These are phyloP conservation scores for Piromyces finnis DNA, from an alignment of 192 early-diverging fungal species.

Conservation along the genomic window DNA sequence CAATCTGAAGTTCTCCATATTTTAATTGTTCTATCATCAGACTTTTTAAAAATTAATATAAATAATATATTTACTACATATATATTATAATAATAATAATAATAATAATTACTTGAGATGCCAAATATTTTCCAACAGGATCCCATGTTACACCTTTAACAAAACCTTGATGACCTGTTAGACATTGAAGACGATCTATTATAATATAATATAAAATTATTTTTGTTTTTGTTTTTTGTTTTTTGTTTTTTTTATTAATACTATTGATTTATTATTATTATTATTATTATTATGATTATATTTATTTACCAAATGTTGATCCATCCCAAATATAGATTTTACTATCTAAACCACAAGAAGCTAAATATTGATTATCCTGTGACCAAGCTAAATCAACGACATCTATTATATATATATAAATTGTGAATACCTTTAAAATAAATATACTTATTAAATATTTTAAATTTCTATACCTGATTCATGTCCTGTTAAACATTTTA, in stretches of 20 bases:
- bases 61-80: too few relatives aligned
- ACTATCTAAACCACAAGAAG: slow-evolving; percentile 78
- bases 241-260: too few relatives aligned
- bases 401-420: too few relatives aligned
- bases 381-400: slow-evolving; percentile 90
- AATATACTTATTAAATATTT: too few relatives aligned
- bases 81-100: too few relatives aligned
- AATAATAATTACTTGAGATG: slow-evolving; percentile 53
- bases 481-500: slow-evolving; percentile 61
- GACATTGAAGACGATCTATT: slow-evolving; percentile 26
- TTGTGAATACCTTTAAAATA: too few relatives aligned
- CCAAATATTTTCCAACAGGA: slow-evolving; percentile 82
- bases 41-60: too few relatives aligned
- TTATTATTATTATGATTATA: background rate
- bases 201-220: background rate
- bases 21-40: slow-evolving; percentile 72
- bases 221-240: too few relatives aligned
- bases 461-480: slow-evolving; percentile 53
- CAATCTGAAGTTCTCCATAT: slow-evolving; percentile 83
- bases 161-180: slow-evolving; percentile 62
- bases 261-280: background rate
- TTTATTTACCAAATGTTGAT: slow-evolving; percentile 44
- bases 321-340: slow-evolving; percentile 74
- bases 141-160: slow-evolving; percentile 96
- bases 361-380: slow-evolving; percentile 60